Evolutionary conservation across 768 basidiomycete genomes (phyloP).

Genomic region (Nevesoporus exiguus): DNA sequence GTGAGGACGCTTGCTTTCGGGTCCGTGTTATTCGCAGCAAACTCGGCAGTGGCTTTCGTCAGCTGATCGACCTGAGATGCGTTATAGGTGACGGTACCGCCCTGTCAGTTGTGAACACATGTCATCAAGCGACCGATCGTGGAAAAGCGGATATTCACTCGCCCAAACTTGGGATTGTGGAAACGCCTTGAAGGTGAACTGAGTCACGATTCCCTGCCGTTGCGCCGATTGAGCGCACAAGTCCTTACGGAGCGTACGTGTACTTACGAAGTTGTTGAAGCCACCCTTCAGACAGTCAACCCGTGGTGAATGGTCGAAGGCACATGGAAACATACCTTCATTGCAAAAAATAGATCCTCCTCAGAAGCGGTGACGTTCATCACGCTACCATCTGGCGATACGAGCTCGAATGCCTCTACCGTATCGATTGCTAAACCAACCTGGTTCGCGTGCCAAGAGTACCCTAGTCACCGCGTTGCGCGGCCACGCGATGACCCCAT

Average conservation of each 20-base stretch:
- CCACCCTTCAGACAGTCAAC: slow-evolving; percentile 45
- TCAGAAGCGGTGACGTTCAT: slow-evolving; percentile 33
- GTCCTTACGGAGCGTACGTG: neutral
- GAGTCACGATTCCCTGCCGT: slow-evolving; percentile 54
- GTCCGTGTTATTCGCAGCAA: slow-evolving; percentile 19
- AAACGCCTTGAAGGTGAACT: slow-evolving; percentile 50
- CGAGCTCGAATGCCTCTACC: slow-evolving; percentile 54
- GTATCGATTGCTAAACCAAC: slow-evolving; percentile 56
- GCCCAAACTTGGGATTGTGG: slow-evolving; percentile 26
- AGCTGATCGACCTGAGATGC: slow-evolving; percentile 15
- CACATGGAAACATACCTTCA: slow-evolving; percentile 35
- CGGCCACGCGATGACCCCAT: slow-evolving; percentile 6
- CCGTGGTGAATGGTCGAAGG: neutral
- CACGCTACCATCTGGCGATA: slow-evolving; percentile 52
- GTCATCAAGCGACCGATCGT: slow-evolving; percentile 2
- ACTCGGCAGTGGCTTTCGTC: slow-evolving; percentile 24
- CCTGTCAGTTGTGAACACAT: slow-evolving; percentile 33
- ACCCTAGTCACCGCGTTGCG: slow-evolving; percentile 38
- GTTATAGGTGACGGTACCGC: slow-evolving; percentile 41
- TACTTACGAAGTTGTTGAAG: slow-evolving; percentile 55
- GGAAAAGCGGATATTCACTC: slow-evolving; percentile 6
- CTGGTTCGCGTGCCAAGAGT: slow-evolving; percentile 63
- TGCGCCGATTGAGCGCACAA: slow-evolving; percentile 34
- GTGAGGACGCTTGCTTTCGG: slow-evolving; percentile 39
- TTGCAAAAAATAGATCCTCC: slow-evolving; percentile 42